Base-by-base conservation (phyloP, 768 basidiomycete genomes). In the Clavaria fumosa region DNA sequence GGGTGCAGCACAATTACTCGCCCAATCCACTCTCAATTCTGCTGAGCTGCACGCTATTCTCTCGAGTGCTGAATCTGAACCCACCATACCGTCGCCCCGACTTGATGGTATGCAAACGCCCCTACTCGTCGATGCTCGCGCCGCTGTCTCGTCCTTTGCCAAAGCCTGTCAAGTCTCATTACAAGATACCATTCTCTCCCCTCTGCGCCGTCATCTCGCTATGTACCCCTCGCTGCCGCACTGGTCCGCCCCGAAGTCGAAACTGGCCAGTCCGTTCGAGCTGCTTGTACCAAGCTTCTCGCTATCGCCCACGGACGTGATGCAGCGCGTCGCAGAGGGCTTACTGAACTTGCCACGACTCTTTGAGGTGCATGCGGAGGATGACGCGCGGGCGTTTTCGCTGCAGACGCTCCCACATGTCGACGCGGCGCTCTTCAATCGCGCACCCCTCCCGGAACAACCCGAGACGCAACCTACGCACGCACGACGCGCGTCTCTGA, bases 341-440 rank as follows among this genome's bases (percentile, higher is more conserved):
- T 60, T 99, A 23, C 65, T 96, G 22, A 95, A 93, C 58, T 71
- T 99, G 2, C 88, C 93, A 2, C 62, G 90, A 39, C 61, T 97
- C 11, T 95, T 97, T 50, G 91, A 97, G 55, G 81, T 91, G 12
- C 93, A 95, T 50, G 85, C 82, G 5, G 78, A 80, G 40, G 90
- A 96, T 53, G 88, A 90, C 43, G 84, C 86, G 7, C 67, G 96
- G 6, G 72, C 77, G 2, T 95, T 90, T 56, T 88, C 85, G 23
- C 62, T 96, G 27, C 75, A 79, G 34, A 86, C 81, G 4, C 60
- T 96, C 7, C 86, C 82, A 0, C 72, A 73, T 47, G 53, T 83
- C 35, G 74, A 81, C 41, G 45, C 60, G 4, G 72, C 78, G 28
- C 54, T 69, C 34, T 51, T 72, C 14, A 67, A 64, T 38, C 62